Base-by-base conservation (phyloP, 2,329 filamentous ascomycete species). In the Colletotrichum phormii region DNA sequence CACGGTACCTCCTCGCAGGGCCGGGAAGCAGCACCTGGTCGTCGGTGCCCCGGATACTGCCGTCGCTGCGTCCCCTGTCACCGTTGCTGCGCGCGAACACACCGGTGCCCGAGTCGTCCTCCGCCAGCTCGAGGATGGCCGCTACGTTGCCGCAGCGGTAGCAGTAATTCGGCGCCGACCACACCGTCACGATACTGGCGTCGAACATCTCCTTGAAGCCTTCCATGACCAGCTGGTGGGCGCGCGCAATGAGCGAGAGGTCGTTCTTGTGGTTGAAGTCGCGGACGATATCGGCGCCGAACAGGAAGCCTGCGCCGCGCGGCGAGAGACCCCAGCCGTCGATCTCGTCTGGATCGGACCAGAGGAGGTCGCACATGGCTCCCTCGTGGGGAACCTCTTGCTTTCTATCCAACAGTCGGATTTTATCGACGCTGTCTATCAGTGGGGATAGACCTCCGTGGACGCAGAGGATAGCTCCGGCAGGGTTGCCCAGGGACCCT, bases 161-260 rank as follows among this genome's bases (percentile, higher is more conserved):
- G 85, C 95, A 98, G 86, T 98, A 98, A 82, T 98, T 98, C 0
- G 95, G 95, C 11, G 95, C 95, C 0, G 94, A 97, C 96, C 97
- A 99, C n/a, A 99, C 97, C 0, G 97, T 99, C 54, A 98, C 97
- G 75, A 99, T 98, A 60, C 92, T 94, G 15, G 92, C 93, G 80
- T 98, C 95, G 79, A 98, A 99, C 95, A 98, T 98, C 82, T 98
- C 97, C 84, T 98, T 98, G 83, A 98, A 99, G 0, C 97, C 97
- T 82, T 99, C 97, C 97, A 98, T 99, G 75, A 99, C 97, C 26
- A 99, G 91, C 82, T 99, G 97, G 81, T 99, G 97, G 1, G 97
- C 97, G 67, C 97, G 91, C 22, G 96, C 97, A 76, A 99, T 97
- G 64, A 99, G 88, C 26, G 93, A 95, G 33, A 99, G 89, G 79